phyloP scores from a whole-genome alignment of 2,329 filamentous ascomycete genomes.

The Fusarium tanahbumbuense region DNA sequence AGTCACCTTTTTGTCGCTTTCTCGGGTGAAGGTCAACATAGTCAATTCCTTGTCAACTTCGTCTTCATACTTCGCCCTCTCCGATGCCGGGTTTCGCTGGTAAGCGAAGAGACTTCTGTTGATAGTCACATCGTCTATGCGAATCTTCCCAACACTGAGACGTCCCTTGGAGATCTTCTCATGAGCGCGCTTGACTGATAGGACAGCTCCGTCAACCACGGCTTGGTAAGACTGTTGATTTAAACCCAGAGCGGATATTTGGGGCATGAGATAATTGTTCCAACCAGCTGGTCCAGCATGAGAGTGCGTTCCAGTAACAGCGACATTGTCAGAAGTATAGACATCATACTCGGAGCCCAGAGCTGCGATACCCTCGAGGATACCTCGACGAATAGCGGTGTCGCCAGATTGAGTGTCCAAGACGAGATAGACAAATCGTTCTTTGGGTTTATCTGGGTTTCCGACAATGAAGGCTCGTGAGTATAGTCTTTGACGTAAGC shows the following conservation, averaged over 20 bases:
- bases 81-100: not conserved
- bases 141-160: conserved; percentile 8
- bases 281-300: conserved; percentile 9
- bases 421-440: not conserved
- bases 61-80: not conserved
- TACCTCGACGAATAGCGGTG: conserved; percentile 7
- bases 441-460: not conserved
- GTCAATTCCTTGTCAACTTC: conserved; percentile 17
- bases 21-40: conserved; percentile 9
- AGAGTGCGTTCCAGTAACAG: not conserved
- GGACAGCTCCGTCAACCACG: conserved; percentile 2
- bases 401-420: conserved; percentile 5
- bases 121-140: conserved; percentile 7
- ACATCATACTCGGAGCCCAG: not conserved
- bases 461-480: conserved; percentile 8
- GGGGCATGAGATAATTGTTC: conserved; percentile 21
- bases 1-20: not conserved
- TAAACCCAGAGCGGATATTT: not conserved
- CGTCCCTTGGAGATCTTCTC: not conserved
- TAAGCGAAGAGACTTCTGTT: conserved; percentile 17
- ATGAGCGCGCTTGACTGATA: conserved; percentile 1
- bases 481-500: not conserved
- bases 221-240: conserved; percentile 16
- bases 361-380: not conserved
- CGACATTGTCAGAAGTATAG: conserved; percentile 5